Percentiles rank a stretch among this genome's conserved stretches.
These are phyloP conservation scores for Rhizoclosmatium sp. DNA, from an alignment of 192 early-diverging fungal species.

Conservation along the genomic window DNA sequence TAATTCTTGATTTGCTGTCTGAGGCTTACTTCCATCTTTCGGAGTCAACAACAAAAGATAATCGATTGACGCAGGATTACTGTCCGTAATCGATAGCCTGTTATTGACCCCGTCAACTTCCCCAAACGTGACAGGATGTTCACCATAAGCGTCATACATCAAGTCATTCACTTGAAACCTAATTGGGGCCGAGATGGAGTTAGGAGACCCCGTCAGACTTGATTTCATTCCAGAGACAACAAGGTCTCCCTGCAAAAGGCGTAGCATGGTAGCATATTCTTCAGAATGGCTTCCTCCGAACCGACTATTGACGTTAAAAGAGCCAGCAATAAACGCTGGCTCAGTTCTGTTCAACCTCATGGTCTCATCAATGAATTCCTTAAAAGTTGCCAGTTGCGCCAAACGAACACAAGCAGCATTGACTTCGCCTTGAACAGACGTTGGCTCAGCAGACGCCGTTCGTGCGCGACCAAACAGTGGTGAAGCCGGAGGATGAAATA, in stretches of 20 bases:
- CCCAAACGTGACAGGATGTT: conserved; percentile 85
- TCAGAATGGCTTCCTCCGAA: conserved; percentile 33
- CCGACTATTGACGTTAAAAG: conserved; percentile 75
- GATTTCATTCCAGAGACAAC: background rate
- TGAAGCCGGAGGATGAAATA: conserved; percentile 1
- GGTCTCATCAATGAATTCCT: conserved; percentile 68
- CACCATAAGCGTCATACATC: conserved; percentile 63
- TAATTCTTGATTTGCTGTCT: background rate
- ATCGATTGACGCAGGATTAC: background rate
- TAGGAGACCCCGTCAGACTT: background rate
- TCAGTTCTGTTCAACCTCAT: conserved; percentile 55
- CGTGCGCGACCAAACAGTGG: background rate
- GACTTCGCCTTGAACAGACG: conserved; percentile 45
- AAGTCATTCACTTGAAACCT: conserved; percentile 56
- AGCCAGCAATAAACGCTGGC: conserved; percentile 69
- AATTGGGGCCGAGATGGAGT: conserved; percentile 1
- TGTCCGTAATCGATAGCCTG: background rate
- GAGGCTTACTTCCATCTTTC: background rate
- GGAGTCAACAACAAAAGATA: background rate
- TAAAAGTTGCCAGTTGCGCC: conserved; percentile 71
- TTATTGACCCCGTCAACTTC: conserved; percentile 49
- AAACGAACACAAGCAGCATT: conserved; percentile 65
- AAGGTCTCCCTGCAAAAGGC: conserved; percentile 42
- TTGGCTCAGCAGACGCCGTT: background rate
- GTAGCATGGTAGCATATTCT: conserved; percentile 46